Conservation (phyloP, 345 rosid genomes). For the Lepidium aucheri region DNA sequence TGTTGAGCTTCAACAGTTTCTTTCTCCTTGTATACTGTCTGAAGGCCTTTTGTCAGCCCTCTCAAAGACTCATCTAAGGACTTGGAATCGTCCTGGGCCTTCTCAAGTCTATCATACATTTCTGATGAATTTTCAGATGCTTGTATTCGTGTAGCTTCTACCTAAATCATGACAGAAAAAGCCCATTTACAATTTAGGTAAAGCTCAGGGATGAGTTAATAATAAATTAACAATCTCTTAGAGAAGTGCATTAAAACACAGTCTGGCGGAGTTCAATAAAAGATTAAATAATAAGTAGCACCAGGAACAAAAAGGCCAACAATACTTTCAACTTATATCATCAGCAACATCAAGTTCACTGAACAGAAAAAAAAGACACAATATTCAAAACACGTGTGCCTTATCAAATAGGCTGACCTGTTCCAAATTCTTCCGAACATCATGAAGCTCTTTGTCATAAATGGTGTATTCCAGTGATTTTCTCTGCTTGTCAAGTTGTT, state of each 20-base stretch:
- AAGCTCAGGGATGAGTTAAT: not conserved
- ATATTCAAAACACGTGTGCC: slow-evolving; percentile 1
- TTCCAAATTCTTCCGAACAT: slow-evolving; percentile 58
- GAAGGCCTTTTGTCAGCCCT: slow-evolving; percentile 69
- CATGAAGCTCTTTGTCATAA: slow-evolving; percentile 90
- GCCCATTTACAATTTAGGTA: not conserved
- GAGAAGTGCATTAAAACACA: not conserved
- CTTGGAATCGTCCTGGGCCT: slow-evolving; percentile 73
- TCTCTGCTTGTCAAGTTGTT: slow-evolving; percentile 95
- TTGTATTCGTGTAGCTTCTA: slow-evolving; percentile 62
- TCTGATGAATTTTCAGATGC: slow-evolving; percentile 60
- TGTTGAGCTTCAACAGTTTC: slow-evolving; percentile 59
- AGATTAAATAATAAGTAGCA: not conserved
- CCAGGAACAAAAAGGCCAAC: not conserved
- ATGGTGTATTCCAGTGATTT: slow-evolving; percentile 91
- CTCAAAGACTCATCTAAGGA: slow-evolving; percentile 58
- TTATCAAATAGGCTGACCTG: slow-evolving; percentile 43
- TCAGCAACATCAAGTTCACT: not conserved
- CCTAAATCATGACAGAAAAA: slow-evolving; percentile 33
- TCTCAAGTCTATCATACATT: slow-evolving; percentile 64
- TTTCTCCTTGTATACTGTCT: slow-evolving; percentile 65
- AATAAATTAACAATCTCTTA: not conserved
- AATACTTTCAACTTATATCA: not conserved
- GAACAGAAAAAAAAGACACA: not conserved
- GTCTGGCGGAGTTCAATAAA: not conserved